Evolutionary conservation across 345 rosid genomes (phyloP), one percentile per base, ranked within the genome.

Genomic region (Brassica napus): DNA sequence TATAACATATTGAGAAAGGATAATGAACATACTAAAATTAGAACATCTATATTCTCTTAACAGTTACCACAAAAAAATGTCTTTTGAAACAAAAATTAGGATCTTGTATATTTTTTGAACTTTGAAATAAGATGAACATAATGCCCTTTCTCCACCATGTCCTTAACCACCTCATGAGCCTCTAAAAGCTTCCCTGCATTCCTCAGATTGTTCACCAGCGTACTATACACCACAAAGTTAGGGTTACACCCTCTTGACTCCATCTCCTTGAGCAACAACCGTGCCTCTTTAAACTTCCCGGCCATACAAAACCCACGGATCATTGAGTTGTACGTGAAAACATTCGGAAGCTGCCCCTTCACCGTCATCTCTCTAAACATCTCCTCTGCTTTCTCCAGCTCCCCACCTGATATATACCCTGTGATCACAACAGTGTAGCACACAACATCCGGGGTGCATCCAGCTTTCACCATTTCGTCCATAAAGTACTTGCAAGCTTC

Each of bases 341-440:
- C 96, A 52, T 95, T 94, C 12, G 98, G 99, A 39, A 93, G 87
- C 62, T 83, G 88, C 16, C 98, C 94, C 39, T 76, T 85, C 21
- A 10, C 49, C 35, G 83, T 86, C 99, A 93, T 95, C 72, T 86
- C 95, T 72, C 83, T 82, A 74, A 93, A 90, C 84, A 89, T 71
- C 24, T 64, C 89, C 80, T 80, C 81, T 2, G 98, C 98, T 79
- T 86, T 91, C 78, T 91, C 96, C 7, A 89, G 85, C 83, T 89
- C 85, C 58, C 96, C 89, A 0, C 88, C 91, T 68, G 80, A 87
- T 26, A 90, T 67, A 65, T 86, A 90, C 37, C 96, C 91, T 8
- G 95, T 89, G 62, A 93, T 89, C 86, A 93, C 87, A 55, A 90
- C 96, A 18, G 98, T 95, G 81, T 89, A 95, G 60, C 96, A 90